These are phyloP conservation scores for Wickerhamia fluorescens DNA, from an alignment of 805 yeast genomes.

Conservation along the genomic window DNA sequence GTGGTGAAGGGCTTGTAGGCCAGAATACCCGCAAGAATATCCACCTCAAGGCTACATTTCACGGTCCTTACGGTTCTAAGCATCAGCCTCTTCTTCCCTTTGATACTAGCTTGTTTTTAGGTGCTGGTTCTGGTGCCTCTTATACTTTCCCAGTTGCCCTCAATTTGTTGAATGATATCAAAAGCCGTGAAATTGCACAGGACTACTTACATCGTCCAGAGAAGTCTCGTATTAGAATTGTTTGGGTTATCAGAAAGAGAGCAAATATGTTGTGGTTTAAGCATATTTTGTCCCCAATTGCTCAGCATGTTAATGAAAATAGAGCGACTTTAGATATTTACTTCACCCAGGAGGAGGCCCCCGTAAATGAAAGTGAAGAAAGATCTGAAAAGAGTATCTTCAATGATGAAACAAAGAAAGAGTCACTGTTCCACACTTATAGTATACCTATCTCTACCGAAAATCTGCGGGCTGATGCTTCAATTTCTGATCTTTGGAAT, in stretches of 20 bases:
- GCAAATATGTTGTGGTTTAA: slow-evolving; percentile 31
- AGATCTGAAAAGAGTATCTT: slow-evolving; percentile 2
- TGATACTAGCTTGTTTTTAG: slow-evolving; percentile 31
- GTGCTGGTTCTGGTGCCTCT: slow-evolving; percentile 43
- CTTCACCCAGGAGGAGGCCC: slow-evolving; percentile 18
- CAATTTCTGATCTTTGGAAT: slow-evolving; percentile 1
- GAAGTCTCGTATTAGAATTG: slow-evolving; percentile 17
- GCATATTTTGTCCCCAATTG: slow-evolving; percentile 24
- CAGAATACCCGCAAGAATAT: slow-evolving; percentile 2
- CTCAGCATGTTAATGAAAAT: slow-evolving; percentile 16
- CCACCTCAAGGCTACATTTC: slow-evolving; percentile 28
- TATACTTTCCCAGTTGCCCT: slow-evolving; percentile 40
- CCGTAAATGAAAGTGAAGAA: slow-evolving; percentile 2
- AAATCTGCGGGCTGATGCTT: neutral
- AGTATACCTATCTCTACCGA: neutral
- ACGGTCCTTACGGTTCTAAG: slow-evolving; percentile 43
- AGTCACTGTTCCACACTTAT: slow-evolving; percentile 1
- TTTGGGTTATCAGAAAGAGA: slow-evolving; percentile 24
- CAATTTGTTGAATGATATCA: slow-evolving; percentile 26
- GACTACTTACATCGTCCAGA: slow-evolving; percentile 31
- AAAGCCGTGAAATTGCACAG: slow-evolving; percentile 14
- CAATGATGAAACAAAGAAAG: slow-evolving; percentile 1
- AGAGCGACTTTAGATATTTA: slow-evolving; percentile 18
- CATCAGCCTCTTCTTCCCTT: slow-evolving; percentile 36
- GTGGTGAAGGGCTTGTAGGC: neutral